Percentiles rank a stretch among this genome's conserved stretches.
Conservation (phyloP, 2,329 filamentous ascomycete species). For the Diaporthe sp. region DNA sequence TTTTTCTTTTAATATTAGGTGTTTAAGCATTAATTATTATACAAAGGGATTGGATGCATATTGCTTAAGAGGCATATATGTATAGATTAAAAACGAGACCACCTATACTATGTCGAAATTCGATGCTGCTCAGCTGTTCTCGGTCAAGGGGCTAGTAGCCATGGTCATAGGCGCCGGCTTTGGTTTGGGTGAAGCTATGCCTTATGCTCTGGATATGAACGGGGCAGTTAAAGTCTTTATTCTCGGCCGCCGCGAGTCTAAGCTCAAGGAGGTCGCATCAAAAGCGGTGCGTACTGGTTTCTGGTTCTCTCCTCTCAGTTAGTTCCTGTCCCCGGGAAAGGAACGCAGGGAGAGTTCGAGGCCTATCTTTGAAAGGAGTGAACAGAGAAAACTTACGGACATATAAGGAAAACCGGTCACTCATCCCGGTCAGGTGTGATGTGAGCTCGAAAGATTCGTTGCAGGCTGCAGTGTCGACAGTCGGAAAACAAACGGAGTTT, state of each 20-base stretch:
- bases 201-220: constrained; percentile 15
- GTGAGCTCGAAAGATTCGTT: too few relatives aligned
- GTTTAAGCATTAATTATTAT: too few relatives aligned
- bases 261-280: constrained; percentile 3
- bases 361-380: too few relatives aligned
- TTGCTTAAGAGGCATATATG: too few relatives aligned
- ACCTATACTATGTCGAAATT: background rate
- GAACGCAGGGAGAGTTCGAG: too few relatives aligned
- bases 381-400: background rate
- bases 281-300: background rate
- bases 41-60: too few relatives aligned
- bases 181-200: background rate
- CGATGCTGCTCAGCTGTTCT: background rate
- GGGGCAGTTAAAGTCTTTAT: constrained; percentile 24
- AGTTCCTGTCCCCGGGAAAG: background rate
- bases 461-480: too few relatives aligned
- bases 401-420: background rate
- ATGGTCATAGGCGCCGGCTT: constrained; percentile 1
- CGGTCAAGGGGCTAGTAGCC: background rate
- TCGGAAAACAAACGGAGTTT: too few relatives aligned
- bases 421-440: too few relatives aligned
- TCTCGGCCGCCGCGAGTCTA: constrained; percentile 24
- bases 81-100: too few relatives aligned
- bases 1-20: too few relatives aligned
- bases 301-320: background rate